Percentiles rank a stretch among this genome's conserved stretches.
These are phyloP conservation scores for Cyclostephanos tholiformis DNA, from an alignment of 108 stramenopile genomes.

Conservation along the genomic window DNA sequence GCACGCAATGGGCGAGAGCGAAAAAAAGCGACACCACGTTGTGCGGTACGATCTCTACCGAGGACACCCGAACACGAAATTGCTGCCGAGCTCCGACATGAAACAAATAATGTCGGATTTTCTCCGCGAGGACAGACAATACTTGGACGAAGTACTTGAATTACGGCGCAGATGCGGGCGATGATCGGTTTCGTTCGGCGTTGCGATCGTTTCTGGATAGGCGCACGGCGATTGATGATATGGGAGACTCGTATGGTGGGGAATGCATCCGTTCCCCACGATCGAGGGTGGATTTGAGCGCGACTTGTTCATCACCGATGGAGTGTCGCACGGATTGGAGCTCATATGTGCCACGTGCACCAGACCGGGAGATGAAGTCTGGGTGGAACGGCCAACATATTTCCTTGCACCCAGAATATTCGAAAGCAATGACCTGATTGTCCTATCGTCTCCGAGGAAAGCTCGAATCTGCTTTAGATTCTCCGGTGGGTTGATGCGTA, in stretches of 20 bases:
- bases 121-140: conserved; percentile 19
- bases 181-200: conserved; percentile 37
- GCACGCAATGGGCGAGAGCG: neutral
- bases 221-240: conserved; percentile 52
- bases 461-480: too few species aligned
- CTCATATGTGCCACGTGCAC: conserved; percentile 58
- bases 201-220: conserved; percentile 53
- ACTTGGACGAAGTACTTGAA: conserved; percentile 33
- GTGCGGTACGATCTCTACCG: conserved; percentile 55
- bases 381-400: conserved; percentile 70
- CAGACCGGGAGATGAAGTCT: conserved; percentile 59
- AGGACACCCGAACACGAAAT: conserved; percentile 62
- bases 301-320: conserved; percentile 65
- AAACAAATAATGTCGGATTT: conserved; percentile 42
- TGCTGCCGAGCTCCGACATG: conserved; percentile 58
- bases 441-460: conserved; percentile 60
- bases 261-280: neutral
- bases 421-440: conserved; percentile 50
- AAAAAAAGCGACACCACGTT: neutral
- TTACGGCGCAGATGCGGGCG: conserved; percentile 54
- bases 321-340: conserved; percentile 74
- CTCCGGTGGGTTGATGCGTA: too few species aligned
- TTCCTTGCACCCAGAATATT: conserved; percentile 67
- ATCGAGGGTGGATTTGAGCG: neutral
- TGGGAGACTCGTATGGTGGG: conserved; percentile 11